Conservation (phyloP, 192 early-diverging fungal genomes). For the Gonapodya prolifera region DNA sequence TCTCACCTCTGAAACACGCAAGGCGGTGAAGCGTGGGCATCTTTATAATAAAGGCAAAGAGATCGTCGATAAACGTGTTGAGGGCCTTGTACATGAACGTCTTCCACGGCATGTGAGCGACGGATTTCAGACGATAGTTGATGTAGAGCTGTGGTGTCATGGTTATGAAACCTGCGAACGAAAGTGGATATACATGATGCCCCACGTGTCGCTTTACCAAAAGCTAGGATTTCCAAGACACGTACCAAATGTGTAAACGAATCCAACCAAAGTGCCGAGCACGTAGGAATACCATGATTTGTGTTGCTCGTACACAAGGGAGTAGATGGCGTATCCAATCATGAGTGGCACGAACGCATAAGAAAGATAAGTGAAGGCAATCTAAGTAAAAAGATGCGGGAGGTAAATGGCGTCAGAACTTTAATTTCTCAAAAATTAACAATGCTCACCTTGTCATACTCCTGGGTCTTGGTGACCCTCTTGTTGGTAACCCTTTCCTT, state of each 20-base stretch:
- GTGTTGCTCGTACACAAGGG: constrained; percentile 68
- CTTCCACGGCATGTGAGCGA: constrained; percentile 89
- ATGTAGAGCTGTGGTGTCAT: constrained; percentile 86
- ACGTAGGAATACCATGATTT: constrained; percentile 90
- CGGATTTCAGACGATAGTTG: constrained; percentile 55
- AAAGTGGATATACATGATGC: too few species aligned
- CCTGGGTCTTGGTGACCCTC: constrained; percentile 24
- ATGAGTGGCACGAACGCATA: constrained; percentile 67
- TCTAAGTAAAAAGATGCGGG: constrained; percentile 13
- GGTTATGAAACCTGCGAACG: constrained; percentile 32
- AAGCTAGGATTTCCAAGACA: too few species aligned
- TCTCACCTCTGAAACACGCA: constrained; percentile 19
- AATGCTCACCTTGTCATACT: constrained; percentile 33
- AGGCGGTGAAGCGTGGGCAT: constrained; percentile 81
- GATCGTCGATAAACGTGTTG: constrained; percentile 62
- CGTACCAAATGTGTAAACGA: constrained; percentile 75
- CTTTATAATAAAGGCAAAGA: constrained; percentile 77
- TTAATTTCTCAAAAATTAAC: neutral
- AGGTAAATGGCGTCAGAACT: neutral
- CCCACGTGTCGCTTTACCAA: too few species aligned
- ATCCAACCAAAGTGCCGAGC: constrained; percentile 70
- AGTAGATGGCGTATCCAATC: constrained; percentile 68
- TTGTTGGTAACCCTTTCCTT: constrained; percentile 33
- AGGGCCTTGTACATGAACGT: constrained; percentile 84
- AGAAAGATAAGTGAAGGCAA: constrained; percentile 74